Conservation (phyloP, 495 filamentous ascomycete species). For the Patellaria atrata region DNA sequence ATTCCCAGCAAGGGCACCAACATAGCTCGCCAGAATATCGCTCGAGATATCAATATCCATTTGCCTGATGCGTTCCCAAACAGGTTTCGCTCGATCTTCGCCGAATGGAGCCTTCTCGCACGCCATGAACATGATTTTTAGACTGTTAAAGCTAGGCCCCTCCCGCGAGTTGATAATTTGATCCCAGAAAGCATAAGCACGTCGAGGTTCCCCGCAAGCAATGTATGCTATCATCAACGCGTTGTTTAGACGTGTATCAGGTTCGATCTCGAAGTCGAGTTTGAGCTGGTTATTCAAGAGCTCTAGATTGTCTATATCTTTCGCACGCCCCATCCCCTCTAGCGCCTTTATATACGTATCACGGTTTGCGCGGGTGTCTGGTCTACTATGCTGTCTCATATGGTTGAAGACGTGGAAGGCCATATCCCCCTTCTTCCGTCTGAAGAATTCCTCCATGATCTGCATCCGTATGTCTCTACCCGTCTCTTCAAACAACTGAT, state of each 20-base stretch:
- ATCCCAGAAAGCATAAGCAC: conserved; percentile 64
- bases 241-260: conserved; percentile 62
- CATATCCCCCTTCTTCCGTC: conserved; percentile 61
- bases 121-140: conserved; percentile 62
- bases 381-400: conserved; percentile 56
- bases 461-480: conserved; percentile 42
- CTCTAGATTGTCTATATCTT: conserved; percentile 49
- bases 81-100: conserved; percentile 46
- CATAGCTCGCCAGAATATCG: conserved; percentile 56
- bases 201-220: conserved; percentile 44
- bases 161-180: conserved; percentile 63
- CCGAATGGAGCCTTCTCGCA: conserved; percentile 52
- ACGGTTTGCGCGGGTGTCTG: conserved; percentile 42
- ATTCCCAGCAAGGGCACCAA: conserved; percentile 57
- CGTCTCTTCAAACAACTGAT: conserved; percentile 65
- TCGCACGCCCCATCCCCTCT: conserved; percentile 52
- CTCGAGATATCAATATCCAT: conserved; percentile 65
- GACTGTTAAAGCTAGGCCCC: conserved; percentile 64
- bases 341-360: conserved; percentile 68
- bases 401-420: conserved; percentile 75
- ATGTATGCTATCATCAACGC: conserved; percentile 75
- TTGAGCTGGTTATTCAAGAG: conserved; percentile 84
- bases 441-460: conserved; percentile 76
- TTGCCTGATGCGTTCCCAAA: conserved; percentile 58
- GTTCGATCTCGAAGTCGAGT: conserved; percentile 64